Evolutionary conservation across 163 green algal genomes (phyloP).

Genomic region (Chlamydomonas reinhardtii): DNA sequence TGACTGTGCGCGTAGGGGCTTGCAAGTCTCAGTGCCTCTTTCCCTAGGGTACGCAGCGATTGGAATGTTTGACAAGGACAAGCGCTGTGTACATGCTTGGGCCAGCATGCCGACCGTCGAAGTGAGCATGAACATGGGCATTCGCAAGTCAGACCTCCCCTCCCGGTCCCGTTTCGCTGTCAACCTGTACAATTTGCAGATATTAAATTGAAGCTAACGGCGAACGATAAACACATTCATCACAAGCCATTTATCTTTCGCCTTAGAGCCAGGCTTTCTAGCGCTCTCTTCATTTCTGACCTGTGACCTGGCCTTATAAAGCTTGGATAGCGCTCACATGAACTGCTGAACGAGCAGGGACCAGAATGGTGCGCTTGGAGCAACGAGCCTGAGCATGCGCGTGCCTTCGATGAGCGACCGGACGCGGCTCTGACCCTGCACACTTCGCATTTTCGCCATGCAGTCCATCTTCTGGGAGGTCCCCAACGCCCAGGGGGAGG

Average conservation of each 20-base stretch:
- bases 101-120: no score
- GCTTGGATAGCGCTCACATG: neutral
- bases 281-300: neutral
- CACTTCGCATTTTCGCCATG: neutral
- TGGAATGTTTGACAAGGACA: no score
- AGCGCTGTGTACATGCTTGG: no score
- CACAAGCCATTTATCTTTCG: neutral
- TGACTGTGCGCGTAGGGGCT: no score
- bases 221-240: neutral
- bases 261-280: neutral
- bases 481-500: constrained; percentile 27
- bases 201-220: no score
- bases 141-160: no score
- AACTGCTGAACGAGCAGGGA: constrained; percentile 5
- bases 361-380: constrained; percentile 9
- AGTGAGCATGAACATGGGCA: no score
- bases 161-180: no score
- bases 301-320: neutral
- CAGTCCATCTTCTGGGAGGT: constrained; percentile 71
- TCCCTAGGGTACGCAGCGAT: no score
- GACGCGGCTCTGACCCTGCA: neutral
- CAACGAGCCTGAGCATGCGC: neutral
- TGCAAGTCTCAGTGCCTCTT: no score
- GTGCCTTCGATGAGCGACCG: neutral
- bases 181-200: no score